Evolutionary conservation across 495 filamentous ascomycete species (phyloP).

Genomic region (Physcia stellaris): DNA sequence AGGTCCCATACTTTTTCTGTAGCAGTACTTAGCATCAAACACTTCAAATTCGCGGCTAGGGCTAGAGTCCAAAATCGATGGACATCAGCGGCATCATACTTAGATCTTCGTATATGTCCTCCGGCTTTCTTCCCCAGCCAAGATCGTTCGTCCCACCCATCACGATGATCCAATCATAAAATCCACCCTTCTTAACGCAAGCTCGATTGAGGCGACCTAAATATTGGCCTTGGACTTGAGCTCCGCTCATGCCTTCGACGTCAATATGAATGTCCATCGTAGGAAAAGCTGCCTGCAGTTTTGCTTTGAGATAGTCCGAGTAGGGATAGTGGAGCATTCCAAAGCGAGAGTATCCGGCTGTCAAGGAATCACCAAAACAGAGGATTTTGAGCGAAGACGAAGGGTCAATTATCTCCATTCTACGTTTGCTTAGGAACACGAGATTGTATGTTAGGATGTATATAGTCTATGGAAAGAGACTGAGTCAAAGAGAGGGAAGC

Average conservation of each 20-base stretch:
- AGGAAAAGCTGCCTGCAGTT: constrained; percentile 8
- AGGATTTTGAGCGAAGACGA: constrained; percentile 36
- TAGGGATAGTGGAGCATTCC: constrained; percentile 40
- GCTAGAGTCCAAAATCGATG: constrained; percentile 2
- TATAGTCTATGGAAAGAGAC: too few species aligned
- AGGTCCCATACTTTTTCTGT: constrained; percentile 33
- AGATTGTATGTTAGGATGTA: too few species aligned
- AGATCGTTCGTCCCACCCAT: constrained; percentile 50
- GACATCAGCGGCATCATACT: constrained; percentile 17
- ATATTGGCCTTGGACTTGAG: constrained; percentile 34
- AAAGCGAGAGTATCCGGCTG: constrained; percentile 36
- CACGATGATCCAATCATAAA: constrained; percentile 32
- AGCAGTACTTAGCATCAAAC: not conserved
- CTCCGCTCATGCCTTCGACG: constrained; percentile 37
- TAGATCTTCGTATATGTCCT: constrained; percentile 27
- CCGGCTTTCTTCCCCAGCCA: constrained; percentile 17
- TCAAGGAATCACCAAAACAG: constrained; percentile 54
- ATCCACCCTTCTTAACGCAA: constrained; percentile 22
- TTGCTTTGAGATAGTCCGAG: constrained; percentile 19
- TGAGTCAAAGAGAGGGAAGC: too few species aligned
- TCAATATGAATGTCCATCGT: constrained; percentile 17
- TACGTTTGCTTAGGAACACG: too few species aligned
- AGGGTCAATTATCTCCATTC: too few species aligned
- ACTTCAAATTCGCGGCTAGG: not conserved
- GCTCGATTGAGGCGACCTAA: constrained; percentile 29